Evolutionary conservation across 495 filamentous ascomycete genomes (phyloP).

Genomic region (Neurospora sp.): DNA sequence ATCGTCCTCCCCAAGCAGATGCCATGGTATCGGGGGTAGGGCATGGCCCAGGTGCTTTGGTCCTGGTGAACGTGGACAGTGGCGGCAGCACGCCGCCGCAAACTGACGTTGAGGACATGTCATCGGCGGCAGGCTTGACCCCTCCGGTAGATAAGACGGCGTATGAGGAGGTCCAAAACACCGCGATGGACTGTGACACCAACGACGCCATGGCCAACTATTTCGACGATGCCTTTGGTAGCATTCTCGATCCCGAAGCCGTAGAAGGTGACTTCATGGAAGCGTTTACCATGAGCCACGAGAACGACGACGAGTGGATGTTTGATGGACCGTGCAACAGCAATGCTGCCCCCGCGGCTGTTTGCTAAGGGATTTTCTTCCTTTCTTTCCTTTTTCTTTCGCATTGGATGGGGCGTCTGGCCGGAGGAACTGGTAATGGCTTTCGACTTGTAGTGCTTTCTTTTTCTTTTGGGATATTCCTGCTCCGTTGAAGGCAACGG

Average conservation of each 20-base stretch:
- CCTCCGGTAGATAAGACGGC: neutral
- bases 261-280: neutral
- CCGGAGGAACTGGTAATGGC: neutral
- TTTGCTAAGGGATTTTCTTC: neutral
- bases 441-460: neutral
- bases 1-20: neutral
- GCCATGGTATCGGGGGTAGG: neutral
- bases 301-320: constrained; percentile 1
- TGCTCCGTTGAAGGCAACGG: neutral
- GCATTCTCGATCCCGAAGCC: neutral
- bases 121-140: neutral
- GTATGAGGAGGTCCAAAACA: neutral
- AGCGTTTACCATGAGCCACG: neutral
- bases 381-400: neutral
- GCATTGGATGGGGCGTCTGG: neutral
- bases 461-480: neutral
- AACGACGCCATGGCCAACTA: neutral
- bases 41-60: neutral
- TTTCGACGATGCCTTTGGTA: neutral
- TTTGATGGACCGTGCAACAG: constrained; percentile 1
- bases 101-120: neutral
- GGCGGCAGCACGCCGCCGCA: neutral
- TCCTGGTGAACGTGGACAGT: neutral
- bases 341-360: neutral
- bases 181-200: neutral